Evolutionary conservation across 495 filamentous ascomycete genomes (phyloP), one percentile per base, ranked within the genome.

Genomic region (Penicillium lividum): DNA sequence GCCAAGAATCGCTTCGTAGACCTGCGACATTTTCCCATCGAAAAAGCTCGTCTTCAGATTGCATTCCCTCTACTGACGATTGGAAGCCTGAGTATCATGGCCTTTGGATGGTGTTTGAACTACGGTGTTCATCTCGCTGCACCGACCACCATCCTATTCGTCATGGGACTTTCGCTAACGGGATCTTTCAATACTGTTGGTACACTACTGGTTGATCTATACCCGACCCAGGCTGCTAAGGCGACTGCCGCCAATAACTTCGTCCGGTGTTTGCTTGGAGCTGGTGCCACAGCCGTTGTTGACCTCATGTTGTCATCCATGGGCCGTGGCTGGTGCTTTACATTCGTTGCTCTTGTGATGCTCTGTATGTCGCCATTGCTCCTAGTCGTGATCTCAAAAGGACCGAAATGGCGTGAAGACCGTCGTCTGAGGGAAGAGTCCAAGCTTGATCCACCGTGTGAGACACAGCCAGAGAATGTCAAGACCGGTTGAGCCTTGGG

Each of bases 171-270:
- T 22, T 70, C 75, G 0, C 60, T 88, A 22, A 85, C 82, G 0
- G 83, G 80, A 0, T 73, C 80, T 0, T 84, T 84, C 59, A 86
- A 83, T 50, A 80, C 82, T 42, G 73, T 86, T 49, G 77, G 76
- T 55, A 83, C 83, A 0, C 70, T 92, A 59, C 66, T 91, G 16
- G 78, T 90, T 0, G 89, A 92, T 62, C 72, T 91, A 3, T 85
- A 86, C 57, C 83, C 84, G 0, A 77, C 71, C 0, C 78, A 75
- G 16, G 85, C 88, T 0, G 81, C 82, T 0, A 83, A 88, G 0
- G 86, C 86, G 0, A 86, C 87, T 2, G 89, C 89, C 3, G 84
- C 86, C 6, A 89, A 86, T 57, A 91, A 92, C 61, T 69, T 93
- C 7, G 80, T 82, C 0, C 73, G 89, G 9, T 91, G 87, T 64